Base-by-base conservation (phyloP, 331 rosid species). In the Quercus tomentella region DNA sequence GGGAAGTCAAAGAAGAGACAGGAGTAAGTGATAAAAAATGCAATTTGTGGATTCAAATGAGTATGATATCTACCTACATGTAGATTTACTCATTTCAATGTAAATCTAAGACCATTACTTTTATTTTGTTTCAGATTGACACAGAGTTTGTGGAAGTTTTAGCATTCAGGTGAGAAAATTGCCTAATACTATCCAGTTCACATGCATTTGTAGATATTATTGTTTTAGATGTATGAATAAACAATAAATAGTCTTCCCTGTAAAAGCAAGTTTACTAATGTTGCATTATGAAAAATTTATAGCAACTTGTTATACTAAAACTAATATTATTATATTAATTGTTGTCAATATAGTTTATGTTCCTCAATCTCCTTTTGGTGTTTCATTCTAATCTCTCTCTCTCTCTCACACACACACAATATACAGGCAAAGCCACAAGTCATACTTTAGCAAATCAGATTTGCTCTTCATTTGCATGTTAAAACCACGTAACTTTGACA, bases 101-200 rank as follows among this genome's bases (percentile, higher is more conserved):
- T 17, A 56, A 43, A 54, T 62, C 73, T 76, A 72, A 81, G n/a
- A 52, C 14, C 23, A 0, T 31, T 68, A 14, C 30, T 76, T 67
- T 37, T 73, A 17, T 72, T 78, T 81, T 58, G 18, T 84, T 81
- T 82, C 90, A 92, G 99, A 78, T 95, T 23, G 98, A 26, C 30
- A 91, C 98, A 6, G 89, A 93, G 60, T 95, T 95, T 62, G 87
- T 89, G 81, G 91, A 95, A 82, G 86, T 95, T 20, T 70, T 95
- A 82, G 97, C 98, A 20, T 91, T 93, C 82, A 95, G 91, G 98
- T 92, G 76, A 73, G 79, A 76, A 77, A 31, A 25, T 63, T 70
- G 72, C 35, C 1, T 6, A 45, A 15, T 22, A 43, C 25, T 23
- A 20, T 65, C 43, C 6, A 16, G 3, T 30, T 31, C 20, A 10